phyloP scores from a whole-genome alignment of 73 alveolate genomes.

The Paramecium pentaurelia region DNA sequence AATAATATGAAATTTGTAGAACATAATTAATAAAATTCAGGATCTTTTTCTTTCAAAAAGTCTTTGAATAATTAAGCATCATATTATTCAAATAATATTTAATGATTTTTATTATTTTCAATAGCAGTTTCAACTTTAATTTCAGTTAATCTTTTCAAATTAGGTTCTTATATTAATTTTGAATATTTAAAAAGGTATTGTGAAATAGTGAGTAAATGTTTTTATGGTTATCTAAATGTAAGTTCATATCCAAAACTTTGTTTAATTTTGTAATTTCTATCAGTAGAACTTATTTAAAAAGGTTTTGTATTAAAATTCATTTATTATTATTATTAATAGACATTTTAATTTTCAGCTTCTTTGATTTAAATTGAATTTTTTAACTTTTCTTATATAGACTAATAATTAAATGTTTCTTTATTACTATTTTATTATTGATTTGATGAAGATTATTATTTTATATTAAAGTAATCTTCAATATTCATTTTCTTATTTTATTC shows the following conservation, averaged over 20 bases:
- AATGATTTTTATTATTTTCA: background rate
- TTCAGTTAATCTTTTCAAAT: background rate
- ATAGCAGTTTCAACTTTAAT: background rate
- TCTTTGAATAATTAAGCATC: background rate
- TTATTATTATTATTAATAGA: background rate
- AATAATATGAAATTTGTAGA: background rate
- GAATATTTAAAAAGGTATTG: background rate
- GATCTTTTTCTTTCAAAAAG: background rate
- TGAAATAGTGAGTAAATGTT: background rate
- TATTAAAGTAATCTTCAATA: background rate
- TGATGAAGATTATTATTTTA: background rate
- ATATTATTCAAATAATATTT: background rate
- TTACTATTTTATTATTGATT: background rate
- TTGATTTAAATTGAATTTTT: background rate
- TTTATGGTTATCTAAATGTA: background rate
- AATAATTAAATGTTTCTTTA: background rate
- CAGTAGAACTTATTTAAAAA: conserved; percentile 15
- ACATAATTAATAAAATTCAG: background rate
- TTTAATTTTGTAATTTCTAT: background rate
- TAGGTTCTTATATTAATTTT: background rate
- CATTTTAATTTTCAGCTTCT: background rate
- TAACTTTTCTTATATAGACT: background rate
- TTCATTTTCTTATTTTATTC: background rate
- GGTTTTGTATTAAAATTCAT: background rate
- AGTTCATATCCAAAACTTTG: background rate